Conservation (phyloP, 1,284 basidiomycete genomes). For the Austroboletus niveus region DNA sequence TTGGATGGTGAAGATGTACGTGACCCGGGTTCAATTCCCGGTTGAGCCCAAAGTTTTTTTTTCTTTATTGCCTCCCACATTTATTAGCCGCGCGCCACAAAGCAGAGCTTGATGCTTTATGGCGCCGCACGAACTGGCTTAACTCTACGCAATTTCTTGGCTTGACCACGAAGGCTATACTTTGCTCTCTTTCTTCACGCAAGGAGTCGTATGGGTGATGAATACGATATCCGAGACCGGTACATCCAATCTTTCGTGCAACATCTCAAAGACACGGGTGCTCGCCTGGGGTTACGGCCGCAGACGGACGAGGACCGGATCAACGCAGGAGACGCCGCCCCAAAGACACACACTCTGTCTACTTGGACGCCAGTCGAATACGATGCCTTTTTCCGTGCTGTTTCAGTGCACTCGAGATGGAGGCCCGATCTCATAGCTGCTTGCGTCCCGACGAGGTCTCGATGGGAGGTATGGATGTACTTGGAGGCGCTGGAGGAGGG, state of each 20-base stretch:
- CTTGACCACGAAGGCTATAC: not conserved
- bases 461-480: slow-evolving; percentile 32
- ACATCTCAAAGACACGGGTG: slow-evolving; percentile 25
- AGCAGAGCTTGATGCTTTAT: slow-evolving; percentile 9
- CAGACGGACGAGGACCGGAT: not conserved
- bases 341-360: not conserved
- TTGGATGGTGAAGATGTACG: slow-evolving; percentile 29
- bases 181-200: not conserved
- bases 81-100: not conserved
- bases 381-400: slow-evolving; percentile 61
- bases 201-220: slow-evolving; percentile 8
- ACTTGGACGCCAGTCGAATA: slow-evolving; percentile 70
- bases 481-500: slow-evolving; percentile 31
- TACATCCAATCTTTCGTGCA: slow-evolving; percentile 28
- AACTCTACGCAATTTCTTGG: not conserved
- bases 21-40: slow-evolving; percentile 50
- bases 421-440: slow-evolving; percentile 34
- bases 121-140: not conserved
- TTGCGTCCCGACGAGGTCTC: slow-evolving; percentile 25
- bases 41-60: slow-evolving; percentile 35
- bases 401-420: slow-evolving; percentile 32
- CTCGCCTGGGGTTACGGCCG: slow-evolving; percentile 16
- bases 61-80: slow-evolving; percentile 9
- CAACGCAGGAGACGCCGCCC: not conserved
- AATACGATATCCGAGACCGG: slow-evolving; percentile 20